Percentiles rank a stretch among this genome's conserved stretches.
Evolutionary conservation across 2,329 filamentous ascomycete genomes (phyloP).

Genomic region (Pyrenophora teres): DNA sequence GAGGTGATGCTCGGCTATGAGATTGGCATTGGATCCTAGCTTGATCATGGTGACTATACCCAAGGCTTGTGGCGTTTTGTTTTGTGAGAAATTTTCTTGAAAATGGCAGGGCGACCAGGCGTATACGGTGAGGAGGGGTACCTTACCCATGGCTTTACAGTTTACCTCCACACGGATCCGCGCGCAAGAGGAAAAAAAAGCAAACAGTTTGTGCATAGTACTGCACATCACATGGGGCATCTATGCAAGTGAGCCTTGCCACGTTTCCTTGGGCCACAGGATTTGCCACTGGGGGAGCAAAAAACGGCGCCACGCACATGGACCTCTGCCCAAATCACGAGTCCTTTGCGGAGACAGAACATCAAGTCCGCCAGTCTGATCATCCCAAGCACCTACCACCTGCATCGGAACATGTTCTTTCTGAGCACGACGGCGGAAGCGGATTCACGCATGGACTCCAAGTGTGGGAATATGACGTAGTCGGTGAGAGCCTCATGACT

Average conservation of each 20-base stretch:
- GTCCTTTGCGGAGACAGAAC: neutral
- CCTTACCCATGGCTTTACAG: too few relatives aligned
- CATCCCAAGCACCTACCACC: neutral
- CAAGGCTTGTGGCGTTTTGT: slow-evolving; percentile 21
- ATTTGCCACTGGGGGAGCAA: neutral
- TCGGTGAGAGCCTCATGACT: slow-evolving; percentile 27
- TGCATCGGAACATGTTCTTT: neutral
- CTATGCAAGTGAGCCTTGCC: too few relatives aligned
- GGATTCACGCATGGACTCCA: neutral
- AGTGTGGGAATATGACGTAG: slow-evolving; percentile 19
- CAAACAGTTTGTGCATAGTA: too few relatives aligned
- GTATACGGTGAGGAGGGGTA: neutral
- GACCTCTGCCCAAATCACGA: neutral
- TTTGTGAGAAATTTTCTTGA: neutral
- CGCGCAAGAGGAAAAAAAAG: too few relatives aligned
- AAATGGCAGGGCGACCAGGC: neutral
- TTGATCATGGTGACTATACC: slow-evolving; percentile 28
- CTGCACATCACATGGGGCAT: too few relatives aligned
- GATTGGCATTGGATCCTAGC: slow-evolving; percentile 61
- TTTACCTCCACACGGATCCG: too few relatives aligned
- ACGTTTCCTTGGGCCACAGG: too few relatives aligned
- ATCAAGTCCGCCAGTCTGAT: neutral
- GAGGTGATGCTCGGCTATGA: slow-evolving; percentile 96
- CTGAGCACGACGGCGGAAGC: neutral
- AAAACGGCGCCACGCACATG: neutral